Evolutionary conservation across 2,329 filamentous ascomycete genomes (phyloP).

Genomic region (Monilinia fructicola): DNA sequence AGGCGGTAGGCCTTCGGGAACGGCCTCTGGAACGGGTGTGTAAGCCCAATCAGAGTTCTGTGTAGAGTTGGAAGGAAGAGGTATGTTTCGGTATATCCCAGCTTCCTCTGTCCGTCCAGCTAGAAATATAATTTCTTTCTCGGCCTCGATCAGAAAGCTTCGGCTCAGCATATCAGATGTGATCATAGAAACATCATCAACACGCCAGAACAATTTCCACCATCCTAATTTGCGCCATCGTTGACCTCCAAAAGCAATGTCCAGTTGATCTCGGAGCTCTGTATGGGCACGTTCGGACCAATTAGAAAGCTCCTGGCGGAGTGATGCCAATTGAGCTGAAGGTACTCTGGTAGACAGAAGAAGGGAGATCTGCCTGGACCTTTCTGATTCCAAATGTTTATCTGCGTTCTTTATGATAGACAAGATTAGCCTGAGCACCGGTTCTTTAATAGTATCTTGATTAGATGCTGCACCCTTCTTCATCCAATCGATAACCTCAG

Average conservation of each 20-base stretch:
- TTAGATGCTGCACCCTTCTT: slow-evolving; percentile 45
- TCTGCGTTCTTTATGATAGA: slow-evolving; percentile 62
- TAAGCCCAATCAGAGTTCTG: slow-evolving; percentile 33
- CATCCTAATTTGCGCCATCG: slow-evolving; percentile 80
- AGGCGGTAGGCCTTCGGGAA: slow-evolving; percentile 25
- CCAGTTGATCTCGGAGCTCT: slow-evolving; percentile 78
- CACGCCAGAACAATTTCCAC: slow-evolving; percentile 96
- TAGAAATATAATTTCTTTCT: slow-evolving; percentile 79
- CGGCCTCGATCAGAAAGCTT: slow-evolving; percentile 74
- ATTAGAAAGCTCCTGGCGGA: slow-evolving; percentile 60
- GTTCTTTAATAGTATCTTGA: slow-evolving; percentile 58
- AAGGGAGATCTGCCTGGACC: slow-evolving; percentile 42
- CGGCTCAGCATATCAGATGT: slow-evolving; percentile 74
- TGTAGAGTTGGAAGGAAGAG: background rate
- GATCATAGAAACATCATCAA: slow-evolving; percentile 86
- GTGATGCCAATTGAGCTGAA: slow-evolving; percentile 43
- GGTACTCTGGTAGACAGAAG: slow-evolving; percentile 39
- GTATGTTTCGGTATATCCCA: slow-evolving; percentile 44
- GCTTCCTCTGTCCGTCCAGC: slow-evolving; percentile 72
- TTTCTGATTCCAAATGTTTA: slow-evolving; percentile 51
- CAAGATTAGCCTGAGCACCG: slow-evolving; percentile 63
- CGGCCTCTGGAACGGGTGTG: slow-evolving; percentile 26
- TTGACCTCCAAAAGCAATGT: slow-evolving; percentile 71
- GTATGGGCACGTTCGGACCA: slow-evolving; percentile 82
- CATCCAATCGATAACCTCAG: slow-evolving; percentile 66